Percentiles rank a stretch among this genome's conserved stretches.
Evolutionary conservation across 2,329 filamentous ascomycete species (phyloP).

Genomic region (Penicillium sp.): DNA sequence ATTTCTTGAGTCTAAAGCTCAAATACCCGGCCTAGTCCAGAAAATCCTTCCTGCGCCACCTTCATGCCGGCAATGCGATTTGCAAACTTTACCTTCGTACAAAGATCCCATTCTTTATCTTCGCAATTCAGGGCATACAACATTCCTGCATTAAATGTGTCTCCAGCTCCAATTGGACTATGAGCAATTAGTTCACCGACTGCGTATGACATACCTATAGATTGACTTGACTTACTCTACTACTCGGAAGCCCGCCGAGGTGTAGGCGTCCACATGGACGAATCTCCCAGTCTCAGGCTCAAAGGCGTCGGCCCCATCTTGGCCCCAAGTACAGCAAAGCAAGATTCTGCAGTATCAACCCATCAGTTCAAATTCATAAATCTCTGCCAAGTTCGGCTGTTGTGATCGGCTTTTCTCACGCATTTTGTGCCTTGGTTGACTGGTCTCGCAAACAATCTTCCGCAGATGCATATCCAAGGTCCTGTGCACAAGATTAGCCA

Average conservation of each 20-base stretch:
- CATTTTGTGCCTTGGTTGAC: slow-evolving; percentile 41
- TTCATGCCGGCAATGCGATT: slow-evolving; percentile 68
- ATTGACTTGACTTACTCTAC: slow-evolving; percentile 59
- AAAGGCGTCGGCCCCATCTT: slow-evolving; percentile 53
- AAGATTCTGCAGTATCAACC: slow-evolving; percentile 39
- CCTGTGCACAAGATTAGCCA: slow-evolving; percentile 16
- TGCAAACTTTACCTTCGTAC: slow-evolving; percentile 58
- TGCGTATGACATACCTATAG: no score
- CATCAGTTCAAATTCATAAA: neutral
- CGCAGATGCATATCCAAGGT: slow-evolving; percentile 46
- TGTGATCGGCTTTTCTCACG: slow-evolving; percentile 40
- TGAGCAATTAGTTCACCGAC: slow-evolving; percentile 4
- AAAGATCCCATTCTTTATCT: slow-evolving; percentile 49
- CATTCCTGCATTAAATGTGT: slow-evolving; percentile 73
- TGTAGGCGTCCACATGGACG: slow-evolving; percentile 48
- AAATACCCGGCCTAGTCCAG: slow-evolving; percentile 45
- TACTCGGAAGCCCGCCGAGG: slow-evolving; percentile 43
- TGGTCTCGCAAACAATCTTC: slow-evolving; percentile 53
- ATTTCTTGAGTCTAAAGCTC: neutral
- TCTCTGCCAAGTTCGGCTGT: neutral
- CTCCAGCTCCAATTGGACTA: slow-evolving; percentile 71
- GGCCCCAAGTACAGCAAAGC: slow-evolving; percentile 62
- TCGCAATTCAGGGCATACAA: slow-evolving; percentile 61
- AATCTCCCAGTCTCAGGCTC: slow-evolving; percentile 34
- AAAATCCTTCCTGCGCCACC: slow-evolving; percentile 67